Base-by-base conservation (phyloP, 2,329 filamentous ascomycete species). In the Parascedosporium putredinis region DNA sequence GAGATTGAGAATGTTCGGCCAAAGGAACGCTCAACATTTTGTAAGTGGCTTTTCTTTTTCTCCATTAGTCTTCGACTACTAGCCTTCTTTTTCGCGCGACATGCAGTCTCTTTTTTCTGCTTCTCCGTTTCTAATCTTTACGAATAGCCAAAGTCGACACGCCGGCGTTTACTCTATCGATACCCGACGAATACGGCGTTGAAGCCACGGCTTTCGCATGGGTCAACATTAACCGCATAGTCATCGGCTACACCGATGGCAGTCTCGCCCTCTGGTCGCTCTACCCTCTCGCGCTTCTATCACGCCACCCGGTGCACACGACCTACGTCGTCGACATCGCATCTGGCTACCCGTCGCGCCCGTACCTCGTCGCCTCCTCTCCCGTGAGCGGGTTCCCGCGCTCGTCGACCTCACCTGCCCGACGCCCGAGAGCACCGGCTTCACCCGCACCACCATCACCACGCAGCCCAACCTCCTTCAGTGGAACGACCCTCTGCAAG, bases 251-350 rank as follows among this genome's bases (percentile, higher is more conserved):
- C 57, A 70, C 69, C 0, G 78, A 81, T 52, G 78, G 78, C 27
- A 76, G 73, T 18, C 64, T 81, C 31, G 68, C 69, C 18, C 63
- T 80, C 9, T 81, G 77, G 77, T 80, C 76, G 9, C 57, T 81
- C 38, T 65, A 66, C 34, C 77, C 77, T 1, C 62, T 59, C 42
- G 61, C 65, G 23, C 62, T 78, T 47, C 64, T 81, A 24, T 71
- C 71, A 38, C 71, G 77, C 2, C 70, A 76, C 45, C 67, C 72
- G 4, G 65, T 74, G n/a, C 77, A 81, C 56, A 70, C 72, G 52
- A 76, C 70, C 45, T 63, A 69, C 49, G 66, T 81, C 3, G 67
- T 79, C 52, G 75, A 80, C 55, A 68, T 81, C 27, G 68, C 69
- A 51, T 74, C 75, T 0, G 75, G 70, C 18, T 79, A 77, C 54